Conservation (phyloP, 345 rosid species). For the Aethionema arabicum region DNA sequence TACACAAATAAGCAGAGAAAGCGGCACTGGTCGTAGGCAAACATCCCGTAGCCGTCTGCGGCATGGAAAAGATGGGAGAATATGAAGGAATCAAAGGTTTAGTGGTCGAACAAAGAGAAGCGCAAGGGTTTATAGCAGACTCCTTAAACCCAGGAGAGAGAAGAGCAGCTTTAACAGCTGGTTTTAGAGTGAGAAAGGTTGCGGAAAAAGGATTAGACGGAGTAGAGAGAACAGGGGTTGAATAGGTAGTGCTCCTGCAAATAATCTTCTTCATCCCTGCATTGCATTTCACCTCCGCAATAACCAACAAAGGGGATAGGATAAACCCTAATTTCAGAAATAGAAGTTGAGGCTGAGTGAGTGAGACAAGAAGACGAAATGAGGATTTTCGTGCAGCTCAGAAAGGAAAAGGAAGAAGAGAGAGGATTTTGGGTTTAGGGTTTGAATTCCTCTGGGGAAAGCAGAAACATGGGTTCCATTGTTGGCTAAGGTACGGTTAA, state of each 20-base stretch:
- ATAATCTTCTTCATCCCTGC: conserved; percentile 52
- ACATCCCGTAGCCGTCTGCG: conserved; percentile 24
- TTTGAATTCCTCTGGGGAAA: too few species aligned
- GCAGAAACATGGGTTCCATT: too few species aligned
- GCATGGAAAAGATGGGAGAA: conserved; percentile 34
- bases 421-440: too few species aligned
- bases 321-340: too few species aligned
- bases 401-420: too few species aligned
- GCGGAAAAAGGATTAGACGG: conserved; percentile 39
- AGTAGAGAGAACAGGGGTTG: conserved; percentile 45
- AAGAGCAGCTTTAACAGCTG: not conserved
- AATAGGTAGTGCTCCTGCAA: conserved; percentile 33
- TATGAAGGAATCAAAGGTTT: not conserved
- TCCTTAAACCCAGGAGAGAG: conserved; percentile 33
- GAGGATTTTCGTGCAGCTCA: too few species aligned
- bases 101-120: conserved; percentile 4
- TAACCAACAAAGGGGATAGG: too few species aligned
- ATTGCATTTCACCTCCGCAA: conserved; percentile 42
- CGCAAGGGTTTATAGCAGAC: conserved; percentile 3
- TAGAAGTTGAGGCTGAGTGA: too few species aligned
- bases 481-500: too few species aligned
- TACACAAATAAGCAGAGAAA: conserved; percentile 22
- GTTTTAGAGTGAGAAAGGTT: conserved; percentile 19
- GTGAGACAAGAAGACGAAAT: too few species aligned
- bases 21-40: conserved; percentile 26